Evolutionary conservation across 805 yeast genomes (phyloP).

Genomic region (Starmerella sp.): DNA sequence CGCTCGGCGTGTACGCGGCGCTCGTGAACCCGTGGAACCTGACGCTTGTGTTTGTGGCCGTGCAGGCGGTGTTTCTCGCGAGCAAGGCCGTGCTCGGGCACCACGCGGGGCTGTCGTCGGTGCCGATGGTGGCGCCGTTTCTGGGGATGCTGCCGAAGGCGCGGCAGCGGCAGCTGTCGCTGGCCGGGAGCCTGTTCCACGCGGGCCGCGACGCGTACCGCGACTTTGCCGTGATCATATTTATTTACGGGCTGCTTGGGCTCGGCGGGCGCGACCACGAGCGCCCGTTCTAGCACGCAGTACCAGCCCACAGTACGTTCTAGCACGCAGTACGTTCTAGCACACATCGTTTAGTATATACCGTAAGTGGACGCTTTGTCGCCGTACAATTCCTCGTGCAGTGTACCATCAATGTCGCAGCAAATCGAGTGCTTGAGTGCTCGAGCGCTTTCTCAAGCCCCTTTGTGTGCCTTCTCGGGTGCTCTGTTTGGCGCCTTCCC

Average conservation of each 20-base stretch:
- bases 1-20: constrained; percentile 22
- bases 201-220: constrained; percentile 18
- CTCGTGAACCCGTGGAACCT: constrained; percentile 18
- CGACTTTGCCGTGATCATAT: constrained; percentile 25
- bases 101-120: constrained; percentile 18
- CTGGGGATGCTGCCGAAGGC: constrained; percentile 25
- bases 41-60: constrained; percentile 20
- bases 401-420: too few species aligned
- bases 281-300: background rate
- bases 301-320: too few species aligned
- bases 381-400: too few species aligned
- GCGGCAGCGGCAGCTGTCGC: constrained; percentile 21
- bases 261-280: constrained; percentile 11
- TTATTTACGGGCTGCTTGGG: constrained; percentile 22
- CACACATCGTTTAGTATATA: too few species aligned
- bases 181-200: constrained; percentile 16
- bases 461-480: too few species aligned
- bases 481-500: too few species aligned
- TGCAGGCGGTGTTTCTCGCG: constrained; percentile 22
- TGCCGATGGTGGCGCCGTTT: constrained; percentile 22
- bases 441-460: too few species aligned
- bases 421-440: too few species aligned
- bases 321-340: too few species aligned
- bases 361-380: too few species aligned
- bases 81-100: constrained; percentile 23